A percentile compares a stretch with the other conserved stretches of the same genome.
These are phyloP conservation scores for Fusarium sp. DNA, from an alignment of 2,329 filamentous ascomycete genomes.

Conservation along the genomic window DNA sequence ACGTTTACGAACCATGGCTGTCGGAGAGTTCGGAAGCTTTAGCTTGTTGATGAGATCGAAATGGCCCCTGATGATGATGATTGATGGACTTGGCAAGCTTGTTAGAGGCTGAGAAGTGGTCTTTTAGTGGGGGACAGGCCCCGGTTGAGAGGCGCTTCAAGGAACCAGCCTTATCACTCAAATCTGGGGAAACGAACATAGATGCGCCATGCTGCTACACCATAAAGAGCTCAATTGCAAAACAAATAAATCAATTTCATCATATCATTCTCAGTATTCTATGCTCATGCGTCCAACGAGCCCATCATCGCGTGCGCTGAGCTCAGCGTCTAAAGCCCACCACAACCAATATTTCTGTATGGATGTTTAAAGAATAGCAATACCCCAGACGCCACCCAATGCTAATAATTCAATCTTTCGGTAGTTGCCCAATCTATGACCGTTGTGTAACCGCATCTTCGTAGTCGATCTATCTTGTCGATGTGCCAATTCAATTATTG, in stretches of 20 bases:
- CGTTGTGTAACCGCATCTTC: background rate
- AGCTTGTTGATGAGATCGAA: constrained; percentile 25
- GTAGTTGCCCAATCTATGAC: constrained; percentile 36
- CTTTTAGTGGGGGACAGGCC: constrained; percentile 34
- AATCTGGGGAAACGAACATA: constrained; percentile 35
- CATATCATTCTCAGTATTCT: constrained; percentile 15
- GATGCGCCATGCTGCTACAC: background rate
- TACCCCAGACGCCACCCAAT: constrained; percentile 44
- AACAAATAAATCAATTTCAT: background rate
- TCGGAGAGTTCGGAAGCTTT: constrained; percentile 28
- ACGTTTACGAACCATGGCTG: constrained; percentile 48
- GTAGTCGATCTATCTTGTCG: background rate
- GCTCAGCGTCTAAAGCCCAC: background rate
- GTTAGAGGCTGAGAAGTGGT: constrained; percentile 25
- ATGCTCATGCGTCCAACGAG: background rate
- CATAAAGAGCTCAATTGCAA: background rate
- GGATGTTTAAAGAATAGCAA: constrained; percentile 10
- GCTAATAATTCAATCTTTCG: constrained; percentile 32
- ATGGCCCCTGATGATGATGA: constrained; percentile 28
- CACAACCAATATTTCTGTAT: constrained; percentile 17
- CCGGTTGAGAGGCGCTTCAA: constrained; percentile 14
- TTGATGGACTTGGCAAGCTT: constrained; percentile 28
- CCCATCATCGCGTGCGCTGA: background rate
- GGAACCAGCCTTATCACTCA: constrained; percentile 1
- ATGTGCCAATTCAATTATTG: constrained; percentile 12